Conservation (phyloP, 495 filamentous ascomycete genomes). For the Zalerion maritima region DNA sequence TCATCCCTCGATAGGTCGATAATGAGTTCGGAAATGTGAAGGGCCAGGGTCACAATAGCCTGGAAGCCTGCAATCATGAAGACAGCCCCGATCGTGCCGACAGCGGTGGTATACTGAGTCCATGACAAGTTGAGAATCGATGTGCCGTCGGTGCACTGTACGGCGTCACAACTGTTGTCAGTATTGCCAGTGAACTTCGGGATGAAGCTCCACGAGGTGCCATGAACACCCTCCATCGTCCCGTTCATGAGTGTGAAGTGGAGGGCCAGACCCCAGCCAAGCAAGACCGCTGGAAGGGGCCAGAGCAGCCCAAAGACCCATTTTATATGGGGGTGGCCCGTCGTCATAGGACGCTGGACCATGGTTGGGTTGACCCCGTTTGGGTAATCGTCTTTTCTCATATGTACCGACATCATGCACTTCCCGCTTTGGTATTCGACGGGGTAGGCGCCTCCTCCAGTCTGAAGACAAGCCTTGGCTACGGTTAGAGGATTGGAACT, state of each 20-base stretch:
- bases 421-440: slow-evolving; percentile 11
- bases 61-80: slow-evolving; percentile 19
- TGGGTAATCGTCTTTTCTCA: slow-evolving; percentile 12
- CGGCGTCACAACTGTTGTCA: slow-evolving; percentile 10
- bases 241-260: slow-evolving; percentile 12
- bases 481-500: slow-evolving; percentile 23
- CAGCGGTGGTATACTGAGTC: slow-evolving; percentile 9
- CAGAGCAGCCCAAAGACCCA: slow-evolving; percentile 14
- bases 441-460: slow-evolving; percentile 9
- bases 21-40: slow-evolving; percentile 31
- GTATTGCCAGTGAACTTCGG: slow-evolving; percentile 13
- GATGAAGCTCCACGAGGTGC: slow-evolving; percentile 15
- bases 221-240: slow-evolving; percentile 12
- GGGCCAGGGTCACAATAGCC: slow-evolving; percentile 21
- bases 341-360: slow-evolving; percentile 14
- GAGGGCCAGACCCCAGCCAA: slow-evolving; percentile 16
- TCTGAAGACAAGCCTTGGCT: slow-evolving; percentile 10
- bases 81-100: slow-evolving; percentile 12
- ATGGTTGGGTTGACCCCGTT: slow-evolving; percentile 14
- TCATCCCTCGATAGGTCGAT: slow-evolving; percentile 34
- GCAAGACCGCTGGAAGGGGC: slow-evolving; percentile 12
- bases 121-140: slow-evolving; percentile 18
- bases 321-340: slow-evolving; percentile 13
- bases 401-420: slow-evolving; percentile 20
- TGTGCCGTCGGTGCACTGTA: slow-evolving; percentile 19